phyloP scores from a whole-genome alignment of 345 rosid species.

The Salix viminalis region DNA sequence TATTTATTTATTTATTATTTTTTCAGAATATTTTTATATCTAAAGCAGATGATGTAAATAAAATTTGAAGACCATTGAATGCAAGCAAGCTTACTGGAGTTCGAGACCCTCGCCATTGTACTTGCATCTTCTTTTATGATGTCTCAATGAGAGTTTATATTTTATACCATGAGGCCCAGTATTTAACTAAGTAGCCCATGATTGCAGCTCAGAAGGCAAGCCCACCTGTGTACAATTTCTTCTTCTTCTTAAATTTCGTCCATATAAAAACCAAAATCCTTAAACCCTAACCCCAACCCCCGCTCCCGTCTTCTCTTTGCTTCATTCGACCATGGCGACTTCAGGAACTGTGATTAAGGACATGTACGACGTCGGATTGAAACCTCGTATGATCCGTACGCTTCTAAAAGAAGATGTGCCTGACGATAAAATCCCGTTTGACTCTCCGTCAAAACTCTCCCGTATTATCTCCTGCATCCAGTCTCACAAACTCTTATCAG shows the following conservation, averaged over 20 bases:
- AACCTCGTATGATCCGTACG: conserved; percentile 53
- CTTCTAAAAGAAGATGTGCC: conserved; percentile 56
- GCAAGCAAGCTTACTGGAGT: background rate
- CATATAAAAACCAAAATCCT: background rate
- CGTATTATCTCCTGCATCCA: conserved; percentile 38
- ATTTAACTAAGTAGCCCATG: no score
- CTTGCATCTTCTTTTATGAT: background rate
- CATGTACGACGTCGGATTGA: conserved; percentile 52
- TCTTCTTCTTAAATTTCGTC: no score
- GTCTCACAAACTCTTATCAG: conserved; percentile 54
- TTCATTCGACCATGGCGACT: conserved; percentile 29
- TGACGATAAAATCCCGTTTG: conserved; percentile 48
- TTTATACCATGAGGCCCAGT: no score
- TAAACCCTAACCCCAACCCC: background rate
- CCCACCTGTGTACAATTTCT: no score
- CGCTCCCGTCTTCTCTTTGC: background rate
- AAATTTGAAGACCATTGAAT: background rate
- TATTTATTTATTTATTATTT: no score
- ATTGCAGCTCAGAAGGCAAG: no score
- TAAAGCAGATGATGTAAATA: no score
- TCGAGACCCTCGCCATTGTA: background rate
- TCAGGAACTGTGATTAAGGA: conserved; percentile 31
- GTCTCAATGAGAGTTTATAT: no score
- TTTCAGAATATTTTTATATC: no score
- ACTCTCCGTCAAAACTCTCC: conserved; percentile 36